Conservation (phyloP, 768 basidiomycete genomes). For the Trametes punicea region DNA sequence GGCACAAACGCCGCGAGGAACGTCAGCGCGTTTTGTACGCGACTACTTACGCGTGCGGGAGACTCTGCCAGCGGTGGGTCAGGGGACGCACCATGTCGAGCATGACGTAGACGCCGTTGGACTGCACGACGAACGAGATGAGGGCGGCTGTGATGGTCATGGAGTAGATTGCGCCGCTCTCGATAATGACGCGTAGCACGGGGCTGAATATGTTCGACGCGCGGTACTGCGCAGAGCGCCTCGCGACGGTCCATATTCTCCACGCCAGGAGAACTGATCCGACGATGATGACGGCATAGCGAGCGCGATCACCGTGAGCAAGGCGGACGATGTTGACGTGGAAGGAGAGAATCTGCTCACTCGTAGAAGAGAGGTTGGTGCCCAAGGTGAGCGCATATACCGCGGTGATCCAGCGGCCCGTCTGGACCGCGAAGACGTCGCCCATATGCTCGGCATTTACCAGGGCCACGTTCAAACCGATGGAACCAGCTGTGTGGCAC, state of each 20-base stretch:
- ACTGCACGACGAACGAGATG: conserved; percentile 27
- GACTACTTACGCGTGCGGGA: not conserved
- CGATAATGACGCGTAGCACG: conserved; percentile 33
- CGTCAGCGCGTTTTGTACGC: not conserved
- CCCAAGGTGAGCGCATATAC: conserved; percentile 32
- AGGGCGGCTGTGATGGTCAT: conserved; percentile 33
- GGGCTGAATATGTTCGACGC: conserved; percentile 20
- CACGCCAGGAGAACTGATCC: conserved; percentile 30
- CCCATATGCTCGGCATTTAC: conserved; percentile 9
- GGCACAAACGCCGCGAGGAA: too few species aligned
- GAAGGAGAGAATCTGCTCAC: conserved; percentile 24
- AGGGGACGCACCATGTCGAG: conserved; percentile 33
- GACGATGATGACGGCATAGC: too few species aligned
- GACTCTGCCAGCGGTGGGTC: not conserved
- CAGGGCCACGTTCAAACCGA: conserved; percentile 20
- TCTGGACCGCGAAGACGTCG: conserved; percentile 28
- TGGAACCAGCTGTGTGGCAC: conserved; percentile 19
- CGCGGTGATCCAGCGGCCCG: conserved; percentile 34
- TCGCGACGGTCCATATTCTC: conserved; percentile 32
- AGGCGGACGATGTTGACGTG: not conserved
- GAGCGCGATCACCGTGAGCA: not conserved
- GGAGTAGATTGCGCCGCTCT: conserved; percentile 38
- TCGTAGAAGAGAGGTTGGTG: conserved; percentile 33
- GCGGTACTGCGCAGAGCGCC: conserved; percentile 19
- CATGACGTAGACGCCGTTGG: conserved; percentile 34